phyloP scores from a whole-genome alignment of 2,329 filamentous ascomycete species.

The Cytospora chrysosperma region DNA sequence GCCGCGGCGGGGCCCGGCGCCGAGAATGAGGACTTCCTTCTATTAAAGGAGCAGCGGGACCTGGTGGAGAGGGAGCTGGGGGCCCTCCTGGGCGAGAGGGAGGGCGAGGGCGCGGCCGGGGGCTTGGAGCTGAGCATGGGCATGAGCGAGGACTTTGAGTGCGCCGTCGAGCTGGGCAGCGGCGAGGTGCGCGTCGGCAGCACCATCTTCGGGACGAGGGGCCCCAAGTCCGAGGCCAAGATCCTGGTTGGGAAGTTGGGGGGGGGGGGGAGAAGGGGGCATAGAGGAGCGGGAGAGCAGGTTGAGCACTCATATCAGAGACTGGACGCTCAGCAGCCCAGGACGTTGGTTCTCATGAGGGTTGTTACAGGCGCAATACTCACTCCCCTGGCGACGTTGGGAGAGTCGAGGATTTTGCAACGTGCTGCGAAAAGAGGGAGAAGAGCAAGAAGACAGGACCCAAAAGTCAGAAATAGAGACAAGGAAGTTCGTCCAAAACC shows the following conservation, averaged over 20 bases:
- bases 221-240: slow-evolving; percentile 75
- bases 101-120: slow-evolving; percentile 37
- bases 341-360: not conserved
- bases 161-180: slow-evolving; percentile 79
- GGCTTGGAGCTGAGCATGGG: slow-evolving; percentile 92
- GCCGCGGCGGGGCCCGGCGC: slow-evolving; percentile 68
- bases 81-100: slow-evolving; percentile 29
- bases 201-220: slow-evolving; percentile 86
- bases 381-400: too few species aligned
- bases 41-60: slow-evolving; percentile 68
- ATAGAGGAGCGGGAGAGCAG: too few species aligned
- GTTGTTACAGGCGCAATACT: too few species aligned
- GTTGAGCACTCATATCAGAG: not conserved
- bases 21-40: slow-evolving; percentile 89
- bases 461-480: too few species aligned
- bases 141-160: slow-evolving; percentile 96
- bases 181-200: slow-evolving; percentile 89
- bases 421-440: too few species aligned
- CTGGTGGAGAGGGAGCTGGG: slow-evolving; percentile 63
- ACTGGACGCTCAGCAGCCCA: not conserved
- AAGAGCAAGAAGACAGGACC: too few species aligned
- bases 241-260: slow-evolving; percentile 54
- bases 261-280: not conserved
- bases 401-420: too few species aligned
- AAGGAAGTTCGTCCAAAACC: too few species aligned